These are phyloP conservation scores for Juncus effusus DNA, from an alignment of 176 grass and related monocot species.

Conservation along the genomic window DNA sequence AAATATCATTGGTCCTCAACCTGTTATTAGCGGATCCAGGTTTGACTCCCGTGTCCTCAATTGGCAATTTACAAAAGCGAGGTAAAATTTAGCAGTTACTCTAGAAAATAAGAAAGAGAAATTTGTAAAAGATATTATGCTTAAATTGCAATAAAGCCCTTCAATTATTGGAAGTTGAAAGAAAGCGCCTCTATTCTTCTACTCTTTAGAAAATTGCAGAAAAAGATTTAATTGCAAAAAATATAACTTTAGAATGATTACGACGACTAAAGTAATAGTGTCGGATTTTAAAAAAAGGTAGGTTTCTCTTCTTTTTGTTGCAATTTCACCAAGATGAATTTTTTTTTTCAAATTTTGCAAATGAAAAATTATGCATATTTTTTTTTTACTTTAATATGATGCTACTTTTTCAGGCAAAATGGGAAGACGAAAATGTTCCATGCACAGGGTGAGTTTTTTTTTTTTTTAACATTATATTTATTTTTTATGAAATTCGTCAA, in stretches of 20 bases:
- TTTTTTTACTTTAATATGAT: slow-evolving; percentile 21
- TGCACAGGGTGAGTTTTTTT: slow-evolving; percentile 50
- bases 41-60: slow-evolving; percentile 84
- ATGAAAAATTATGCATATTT: slow-evolving; percentile 4
- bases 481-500: too few species aligned
- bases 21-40: slow-evolving; percentile 89
- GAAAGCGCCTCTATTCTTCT: too few species aligned
- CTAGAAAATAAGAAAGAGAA: too few species aligned
- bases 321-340: slow-evolving; percentile 5
- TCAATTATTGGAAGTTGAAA: too few species aligned
- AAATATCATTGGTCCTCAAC: slow-evolving; percentile 62
- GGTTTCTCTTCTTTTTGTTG: slow-evolving; percentile 5
- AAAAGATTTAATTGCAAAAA: too few species aligned
- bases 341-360: not conserved
- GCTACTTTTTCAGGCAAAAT: slow-evolving; percentile 42
- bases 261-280: too few species aligned
- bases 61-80: slow-evolving; percentile 63
- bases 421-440: slow-evolving; percentile 39
- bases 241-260: too few species aligned
- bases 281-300: slow-evolving; percentile 1
- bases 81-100: slow-evolving; percentile 43
- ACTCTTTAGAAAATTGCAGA: too few species aligned
- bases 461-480: slow-evolving; percentile 3
- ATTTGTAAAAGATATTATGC: too few species aligned
- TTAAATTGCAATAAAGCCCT: too few species aligned